Percentiles rank a stretch among this genome's conserved stretches.
phyloP scores from a whole-genome alignment of 2,329 filamentous ascomycete species.

The Penicillium brevicompactum region DNA sequence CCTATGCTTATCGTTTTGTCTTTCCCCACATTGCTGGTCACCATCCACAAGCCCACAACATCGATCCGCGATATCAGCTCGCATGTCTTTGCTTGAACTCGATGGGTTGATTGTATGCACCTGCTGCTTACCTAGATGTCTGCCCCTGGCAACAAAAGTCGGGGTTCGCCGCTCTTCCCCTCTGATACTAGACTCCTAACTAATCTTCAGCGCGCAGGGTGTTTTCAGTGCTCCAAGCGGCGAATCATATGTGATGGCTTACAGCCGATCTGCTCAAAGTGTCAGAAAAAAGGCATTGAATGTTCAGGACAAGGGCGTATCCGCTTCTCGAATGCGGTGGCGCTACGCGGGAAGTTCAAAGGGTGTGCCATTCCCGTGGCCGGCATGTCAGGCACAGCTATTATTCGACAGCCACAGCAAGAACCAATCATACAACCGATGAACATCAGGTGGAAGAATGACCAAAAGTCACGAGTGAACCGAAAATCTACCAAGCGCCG shows the following conservation, averaged over 20 bases:
- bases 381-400: neutral
- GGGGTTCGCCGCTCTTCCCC: neutral
- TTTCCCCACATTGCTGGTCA: neutral
- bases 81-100: neutral
- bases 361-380: conserved; percentile 15
- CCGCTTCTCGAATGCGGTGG: conserved; percentile 29
- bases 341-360: conserved; percentile 19
- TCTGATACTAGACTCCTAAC: neutral
- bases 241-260: conserved; percentile 40
- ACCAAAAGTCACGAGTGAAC: neutral
- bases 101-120: neutral
- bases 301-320: conserved; percentile 35
- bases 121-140: neutral
- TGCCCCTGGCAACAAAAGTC: neutral
- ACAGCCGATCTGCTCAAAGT: conserved; percentile 36
- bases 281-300: conserved; percentile 30
- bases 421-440: neutral
- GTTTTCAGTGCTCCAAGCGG: conserved; percentile 40
- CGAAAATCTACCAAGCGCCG: neutral
- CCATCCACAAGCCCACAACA: neutral
- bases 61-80: neutral
- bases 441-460: conserved; percentile 16
- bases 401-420: neutral
- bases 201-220: conserved; percentile 23
- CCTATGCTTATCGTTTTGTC: too few relatives aligned